Conservation (phyloP, 805 yeast species). For the Yamadazyma nakazawae region DNA sequence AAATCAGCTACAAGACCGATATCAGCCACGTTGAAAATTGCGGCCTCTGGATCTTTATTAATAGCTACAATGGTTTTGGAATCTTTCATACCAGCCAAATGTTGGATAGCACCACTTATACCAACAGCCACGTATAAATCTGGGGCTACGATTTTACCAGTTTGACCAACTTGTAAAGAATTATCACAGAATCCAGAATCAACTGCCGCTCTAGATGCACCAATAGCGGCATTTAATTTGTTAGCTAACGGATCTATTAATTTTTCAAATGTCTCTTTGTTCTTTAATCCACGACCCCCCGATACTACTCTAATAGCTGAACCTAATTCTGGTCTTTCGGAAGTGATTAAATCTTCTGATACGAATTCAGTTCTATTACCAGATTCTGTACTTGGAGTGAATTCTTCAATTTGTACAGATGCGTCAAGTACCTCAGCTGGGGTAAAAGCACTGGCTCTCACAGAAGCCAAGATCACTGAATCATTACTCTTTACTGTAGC, state of each 20-base stretch:
- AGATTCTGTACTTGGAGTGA: conserved; percentile 35
- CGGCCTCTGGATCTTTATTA: conserved; percentile 91
- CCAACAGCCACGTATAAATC: conserved; percentile 92
- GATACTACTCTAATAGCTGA: conserved; percentile 79
- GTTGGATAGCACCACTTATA: conserved; percentile 96
- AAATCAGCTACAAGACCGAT: conserved; percentile 86
- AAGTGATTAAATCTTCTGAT: conserved; percentile 66
- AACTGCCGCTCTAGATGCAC: conserved; percentile 98
- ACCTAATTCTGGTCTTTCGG: conserved; percentile 88
- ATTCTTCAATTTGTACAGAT: conserved; percentile 48
- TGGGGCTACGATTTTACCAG: conserved; percentile 97
- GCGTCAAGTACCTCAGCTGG: conserved; percentile 31
- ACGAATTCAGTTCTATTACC: conserved; percentile 57
- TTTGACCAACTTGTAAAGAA: conserved; percentile 95
- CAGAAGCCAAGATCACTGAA: conserved; percentile 63
- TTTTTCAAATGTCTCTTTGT: conserved; percentile 80
- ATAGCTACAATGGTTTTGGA: conserved; percentile 91
- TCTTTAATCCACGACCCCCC: conserved; percentile 93
- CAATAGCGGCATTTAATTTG: conserved; percentile 84
- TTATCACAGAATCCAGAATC: conserved; percentile 95
- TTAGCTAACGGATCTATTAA: conserved; percentile 81
- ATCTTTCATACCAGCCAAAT: conserved; percentile 97
- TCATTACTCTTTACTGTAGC: conserved; percentile 76
- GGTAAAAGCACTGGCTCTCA: conserved; percentile 78
- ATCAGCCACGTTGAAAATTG: conserved; percentile 90